A percentile compares a stretch with the other conserved stretches of the same genome.
Evolutionary conservation across 2,329 filamentous ascomycete species (phyloP).

Genomic region (Phyllosticta citribraziliensis): DNA sequence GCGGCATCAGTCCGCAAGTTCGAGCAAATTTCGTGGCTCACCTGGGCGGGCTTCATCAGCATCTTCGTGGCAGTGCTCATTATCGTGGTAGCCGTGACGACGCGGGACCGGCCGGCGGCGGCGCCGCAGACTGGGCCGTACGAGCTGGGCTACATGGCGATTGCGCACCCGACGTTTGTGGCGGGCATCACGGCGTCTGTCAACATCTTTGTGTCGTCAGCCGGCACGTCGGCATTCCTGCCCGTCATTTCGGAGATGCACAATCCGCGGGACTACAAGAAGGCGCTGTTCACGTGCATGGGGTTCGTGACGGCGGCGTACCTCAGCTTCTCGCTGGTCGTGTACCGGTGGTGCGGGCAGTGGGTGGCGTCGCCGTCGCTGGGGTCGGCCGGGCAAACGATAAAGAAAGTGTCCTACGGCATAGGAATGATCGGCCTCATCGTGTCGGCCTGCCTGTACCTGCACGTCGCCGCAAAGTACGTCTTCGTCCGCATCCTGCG

Average conservation of each 20-base stretch:
- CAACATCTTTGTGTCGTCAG: conserved; percentile 51
- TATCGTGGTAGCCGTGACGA: conserved; percentile 50
- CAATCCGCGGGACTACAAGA: conserved; percentile 48
- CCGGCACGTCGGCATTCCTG: conserved; percentile 51
- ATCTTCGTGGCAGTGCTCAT: conserved; percentile 51
- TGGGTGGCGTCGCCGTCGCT: conserved; percentile 40
- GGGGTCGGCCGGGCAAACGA: conserved; percentile 35
- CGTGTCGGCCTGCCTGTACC: conserved; percentile 41
- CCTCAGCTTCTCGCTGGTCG: conserved; percentile 40
- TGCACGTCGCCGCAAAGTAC: conserved; percentile 43
- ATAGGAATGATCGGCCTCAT: conserved; percentile 43
- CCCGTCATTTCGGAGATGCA: conserved; percentile 58
- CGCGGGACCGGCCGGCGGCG: conserved; percentile 47
- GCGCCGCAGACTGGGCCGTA: conserved; percentile 50
- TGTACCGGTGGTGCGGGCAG: conserved; percentile 42
- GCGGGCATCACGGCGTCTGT: conserved; percentile 48
- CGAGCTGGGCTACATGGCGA: conserved; percentile 49
- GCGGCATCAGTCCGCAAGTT: conserved; percentile 49
- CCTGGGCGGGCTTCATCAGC: conserved; percentile 50
- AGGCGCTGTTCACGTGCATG: conserved; percentile 52
- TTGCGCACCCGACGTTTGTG: conserved; percentile 48
- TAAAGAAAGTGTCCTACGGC: conserved; percentile 43
- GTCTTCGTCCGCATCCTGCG: conserved; percentile 43
- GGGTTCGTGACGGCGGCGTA: conserved; percentile 47
- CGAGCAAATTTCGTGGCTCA: conserved; percentile 52